Evolutionary conservation across 2,329 filamentous ascomycete species (phyloP), one percentile per base, ranked within the genome.

Genomic region (Apiospora malaysiana): DNA sequence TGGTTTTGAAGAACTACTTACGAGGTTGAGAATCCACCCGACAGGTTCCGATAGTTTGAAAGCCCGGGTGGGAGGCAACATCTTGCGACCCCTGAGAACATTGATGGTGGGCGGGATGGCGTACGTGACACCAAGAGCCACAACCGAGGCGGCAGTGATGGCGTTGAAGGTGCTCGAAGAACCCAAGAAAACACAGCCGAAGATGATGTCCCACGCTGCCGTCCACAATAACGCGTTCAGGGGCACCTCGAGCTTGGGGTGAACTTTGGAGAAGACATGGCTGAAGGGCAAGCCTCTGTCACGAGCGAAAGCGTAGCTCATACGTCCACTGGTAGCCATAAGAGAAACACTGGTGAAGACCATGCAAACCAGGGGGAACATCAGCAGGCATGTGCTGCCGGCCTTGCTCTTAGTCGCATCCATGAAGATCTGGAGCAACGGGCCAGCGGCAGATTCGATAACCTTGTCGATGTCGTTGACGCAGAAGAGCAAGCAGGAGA

Each of bases 91-190:
- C 0, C 90, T 88, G 1, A 92, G 78, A 70, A 90, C 87, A 75
- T 94, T 93, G 74, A 94, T 89, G 0, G 87, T 84, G 66, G 93
- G 88, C 0, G 93, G 93, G 49, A 95, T 93, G 7, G 88, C 92
- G 75, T 95, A 95, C 2, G 91, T 91, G 6, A 94, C 82, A 8
- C 91, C 89, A 0, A 95, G 85, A 1, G 92, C 88, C 9, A 94
- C 91, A 0, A 94, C 92, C 0, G 91, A 92, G 0, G 91, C 88
- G 0, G 91, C 89, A 1, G 92, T 86, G 74, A 94, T 92, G 18
- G 91, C 91, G 56, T 91, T 93, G 80, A 94, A 93, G 0, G 92
- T 91, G 71, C 87, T 88, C 67, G 81, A 84, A 2, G 90, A 92
- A 0, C 91, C 92, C 2, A 94, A 84, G 78, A 93, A 92, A 72